Base-by-base conservation (phyloP, 805 yeast genomes). In the Brettanomyces anomalus region DNA sequence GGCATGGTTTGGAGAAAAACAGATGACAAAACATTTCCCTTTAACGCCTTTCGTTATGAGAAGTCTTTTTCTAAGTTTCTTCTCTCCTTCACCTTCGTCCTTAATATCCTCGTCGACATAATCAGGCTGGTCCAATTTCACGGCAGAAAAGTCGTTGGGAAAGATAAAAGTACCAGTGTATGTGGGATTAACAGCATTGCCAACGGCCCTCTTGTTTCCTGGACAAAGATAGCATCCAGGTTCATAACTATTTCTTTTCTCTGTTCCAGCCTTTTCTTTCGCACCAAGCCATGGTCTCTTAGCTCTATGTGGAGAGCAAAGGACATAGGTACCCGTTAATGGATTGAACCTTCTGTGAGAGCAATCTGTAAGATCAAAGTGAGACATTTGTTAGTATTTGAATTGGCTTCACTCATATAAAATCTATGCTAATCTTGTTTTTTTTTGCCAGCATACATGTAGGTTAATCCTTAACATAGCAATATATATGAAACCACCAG, bases 201-300 rank as follows among this genome's bases (percentile, higher is more conserved):
- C 39, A 14, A 16, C 18, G 14, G 39, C 39, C 14, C 39, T 13
- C 13, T 15, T 36, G 20, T 36, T 36, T 19, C 39, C 31, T 14
- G 39, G 39, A 15, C 39, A 36, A 10, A 36, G 39, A 28, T 15
- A 36, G 31, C 39, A 36, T 14, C n/a, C 24, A 13, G 39, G 39
- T 14, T 36, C 39, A 15, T 36, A 36, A n/a, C 15, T 14, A 6
- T 19, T 15, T 13, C 7, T 13, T 28, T 20, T 24, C 31, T 18
- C n/a, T 13, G 24, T 30, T 5, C n/a, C 20, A 15, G 39, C 28
- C 5, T 24, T 21, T 21, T 36, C 39, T 30, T 21, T 36, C 10
- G 39, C 39, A 36, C 39, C 39, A 14, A 36, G 31, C 39, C 39
- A 36, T 19, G 39, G 39, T 19, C 39, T 18, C 20, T 36, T 36